Evolutionary conservation across 148 eudicot species (phyloP), one percentile per base, ranked within the genome.

Genomic region (Cornus florida): DNA sequence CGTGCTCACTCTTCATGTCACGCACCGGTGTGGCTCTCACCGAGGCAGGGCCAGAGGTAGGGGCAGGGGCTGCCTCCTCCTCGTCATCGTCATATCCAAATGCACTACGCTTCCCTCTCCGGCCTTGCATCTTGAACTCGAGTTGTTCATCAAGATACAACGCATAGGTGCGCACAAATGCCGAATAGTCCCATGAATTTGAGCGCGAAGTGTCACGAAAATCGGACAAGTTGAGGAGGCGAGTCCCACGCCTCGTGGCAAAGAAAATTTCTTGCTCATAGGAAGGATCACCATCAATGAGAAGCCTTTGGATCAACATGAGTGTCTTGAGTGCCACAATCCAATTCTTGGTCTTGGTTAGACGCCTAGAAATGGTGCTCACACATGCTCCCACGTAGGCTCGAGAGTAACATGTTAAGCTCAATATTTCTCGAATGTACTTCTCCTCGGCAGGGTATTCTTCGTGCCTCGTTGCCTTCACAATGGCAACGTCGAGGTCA

Each of bases 401-500:
- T 0, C 91, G 91, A 0, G 97, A 92, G 86, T 89, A 90, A 46
- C 86, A 81, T 20, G 97, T 89, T 41, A 91, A 83, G 87, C 84
- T 83, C 19, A 94, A 67, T 67, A 96, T 90, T 39, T 94, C 98
- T 4, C 90, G 85, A n/a, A 92, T 71, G 81, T 94, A 79, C 24
- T 80, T 79, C 75, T 96, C 99, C n/a, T 96, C 94, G 0, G 97
- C 67, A 0, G 99, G 99, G 77, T 79, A 84, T 72, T 96, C 95
- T 0, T 94, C 97, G 80, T 96, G 99, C 6, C 97, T 81, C 3
- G 99, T 96, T 56, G 92, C 93, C 80, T 87, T 96, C 6, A 94
- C 97, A 62, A 94, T 90, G 73, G 99, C 97, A 0, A 96, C 86
- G 3, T 94, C 98, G 7, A 96, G 92, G 72, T 96, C 98, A 6